Percentiles rank a stretch among this genome's conserved stretches.
Evolutionary conservation across 1,139 yeast species (phyloP).

Genomic region (Yamadazyma sp.): DNA sequence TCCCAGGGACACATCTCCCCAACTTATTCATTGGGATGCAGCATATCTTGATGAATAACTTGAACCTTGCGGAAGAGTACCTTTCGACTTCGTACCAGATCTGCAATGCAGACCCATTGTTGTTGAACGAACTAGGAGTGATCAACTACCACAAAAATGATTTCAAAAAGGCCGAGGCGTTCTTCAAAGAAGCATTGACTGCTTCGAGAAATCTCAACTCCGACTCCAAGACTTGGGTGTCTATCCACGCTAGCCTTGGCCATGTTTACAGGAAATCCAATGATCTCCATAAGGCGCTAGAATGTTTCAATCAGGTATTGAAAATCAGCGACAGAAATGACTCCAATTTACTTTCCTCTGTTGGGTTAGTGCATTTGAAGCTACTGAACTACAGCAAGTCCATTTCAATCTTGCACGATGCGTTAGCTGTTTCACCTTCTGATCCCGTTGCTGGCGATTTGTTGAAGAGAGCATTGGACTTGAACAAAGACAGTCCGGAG

Average conservation of each 20-base stretch:
- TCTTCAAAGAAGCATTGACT: conserved; percentile 68
- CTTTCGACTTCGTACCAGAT: conserved; percentile 71
- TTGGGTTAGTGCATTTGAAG: conserved; percentile 80
- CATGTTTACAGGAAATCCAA: conserved; percentile 80
- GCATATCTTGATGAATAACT: conserved; percentile 82
- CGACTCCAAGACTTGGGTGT: conserved; percentile 81
- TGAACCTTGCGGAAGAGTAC: conserved; percentile 84
- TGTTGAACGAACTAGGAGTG: conserved; percentile 91
- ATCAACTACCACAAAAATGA: conserved; percentile 77
- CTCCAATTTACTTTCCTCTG: conserved; percentile 74
- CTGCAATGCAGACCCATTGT: conserved; percentile 81
- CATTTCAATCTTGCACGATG: conserved; percentile 74
- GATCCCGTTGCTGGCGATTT: conserved; percentile 87
- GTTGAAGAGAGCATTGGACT: conserved; percentile 75
- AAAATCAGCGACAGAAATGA: conserved; percentile 67
- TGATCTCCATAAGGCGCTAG: conserved; percentile 63
- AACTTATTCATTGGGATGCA: conserved; percentile 94
- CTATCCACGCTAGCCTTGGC: conserved; percentile 86
- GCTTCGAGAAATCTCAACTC: conserved; percentile 71
- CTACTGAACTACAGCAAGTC: conserved; percentile 66
- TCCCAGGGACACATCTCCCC: conserved; percentile 94
- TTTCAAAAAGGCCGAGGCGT: conserved; percentile 65
- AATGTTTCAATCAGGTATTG: conserved; percentile 74
- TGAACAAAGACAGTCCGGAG: conserved; percentile 42
- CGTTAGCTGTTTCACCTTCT: conserved; percentile 74